phyloP scores from a whole-genome alignment of 2,329 filamentous ascomycete species.

The Raffaelea ambrosiae region DNA sequence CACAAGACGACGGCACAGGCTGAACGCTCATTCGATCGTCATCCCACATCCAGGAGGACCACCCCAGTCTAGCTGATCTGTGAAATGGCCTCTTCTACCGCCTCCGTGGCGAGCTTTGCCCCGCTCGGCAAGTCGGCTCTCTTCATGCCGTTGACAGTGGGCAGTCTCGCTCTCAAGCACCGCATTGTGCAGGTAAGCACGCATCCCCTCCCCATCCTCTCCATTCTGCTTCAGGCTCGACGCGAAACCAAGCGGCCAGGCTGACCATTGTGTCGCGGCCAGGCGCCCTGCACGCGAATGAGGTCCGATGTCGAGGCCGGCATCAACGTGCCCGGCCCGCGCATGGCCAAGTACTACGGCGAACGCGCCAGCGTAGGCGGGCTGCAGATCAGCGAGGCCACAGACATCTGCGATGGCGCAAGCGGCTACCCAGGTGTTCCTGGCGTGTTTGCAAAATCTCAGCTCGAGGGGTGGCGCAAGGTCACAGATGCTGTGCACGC shows the following conservation, averaged over 20 bases:
- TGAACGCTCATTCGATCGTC: too few relatives aligned
- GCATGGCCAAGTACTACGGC: conserved; percentile 33
- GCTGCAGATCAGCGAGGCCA: conserved; percentile 35
- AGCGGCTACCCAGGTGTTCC: conserved; percentile 38
- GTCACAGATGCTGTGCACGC: conserved; percentile 54
- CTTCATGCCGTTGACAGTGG: conserved; percentile 28
- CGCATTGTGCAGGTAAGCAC: conserved; percentile 24
- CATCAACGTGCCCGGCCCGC: conserved; percentile 13
- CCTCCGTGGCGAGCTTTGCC: too few relatives aligned
- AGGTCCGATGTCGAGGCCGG: conserved; percentile 33
- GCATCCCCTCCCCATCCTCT: too few relatives aligned
- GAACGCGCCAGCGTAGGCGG: conserved; percentile 33
- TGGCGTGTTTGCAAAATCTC: conserved; percentile 46
- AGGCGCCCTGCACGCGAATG: conserved; percentile 38
- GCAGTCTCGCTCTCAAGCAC: conserved; percentile 37
- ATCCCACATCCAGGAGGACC: too few relatives aligned
- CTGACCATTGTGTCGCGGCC: too few relatives aligned
- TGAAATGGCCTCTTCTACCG: too few relatives aligned
- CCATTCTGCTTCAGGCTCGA: too few relatives aligned
- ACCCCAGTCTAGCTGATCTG: too few relatives aligned
- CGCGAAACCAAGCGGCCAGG: too few relatives aligned
- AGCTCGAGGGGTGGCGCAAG: conserved; percentile 49
- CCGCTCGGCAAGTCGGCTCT: conserved; percentile 9
- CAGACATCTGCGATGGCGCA: conserved; percentile 30
- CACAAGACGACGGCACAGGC: too few relatives aligned